A percentile compares a stretch with the other conserved stretches of the same genome.
These are phyloP conservation scores for Penicillium longicatenatum DNA, from an alignment of 495 filamentous ascomycete species.

Conservation along the genomic window DNA sequence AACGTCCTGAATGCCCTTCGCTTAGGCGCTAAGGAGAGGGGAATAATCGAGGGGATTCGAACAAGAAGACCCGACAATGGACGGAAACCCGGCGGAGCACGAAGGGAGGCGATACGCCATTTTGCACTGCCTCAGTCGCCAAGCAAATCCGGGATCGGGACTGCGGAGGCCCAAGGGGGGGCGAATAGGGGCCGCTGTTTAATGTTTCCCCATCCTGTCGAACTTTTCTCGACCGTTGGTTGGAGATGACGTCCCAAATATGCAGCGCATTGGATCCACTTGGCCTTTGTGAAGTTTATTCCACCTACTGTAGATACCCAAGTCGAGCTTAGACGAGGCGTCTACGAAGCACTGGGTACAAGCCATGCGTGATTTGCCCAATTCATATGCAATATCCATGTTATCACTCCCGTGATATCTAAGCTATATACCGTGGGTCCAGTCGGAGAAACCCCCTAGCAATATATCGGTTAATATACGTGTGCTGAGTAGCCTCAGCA, in stretches of 20 bases:
- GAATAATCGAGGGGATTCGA: neutral
- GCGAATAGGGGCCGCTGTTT: slow-evolving; percentile 3
- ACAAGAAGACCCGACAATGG: neutral
- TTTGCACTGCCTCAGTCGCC: slow-evolving; percentile 27
- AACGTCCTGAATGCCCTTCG: neutral
- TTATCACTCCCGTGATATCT: too few species aligned
- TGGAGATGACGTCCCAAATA: slow-evolving; percentile 12
- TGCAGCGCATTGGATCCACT: neutral
- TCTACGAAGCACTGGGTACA: neutral
- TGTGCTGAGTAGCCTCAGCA: neutral
- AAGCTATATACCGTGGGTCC: too few species aligned
- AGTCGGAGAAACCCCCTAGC: too few species aligned
- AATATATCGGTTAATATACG: too few species aligned
- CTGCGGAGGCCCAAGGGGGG: slow-evolving; percentile 5
- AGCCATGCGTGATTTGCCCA: neutral
- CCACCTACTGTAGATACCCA: neutral
- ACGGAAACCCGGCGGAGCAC: neutral
- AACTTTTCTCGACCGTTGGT: slow-evolving; percentile 4
- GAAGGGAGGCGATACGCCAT: neutral
- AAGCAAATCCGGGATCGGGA: slow-evolving; percentile 9
- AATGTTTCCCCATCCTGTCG: neutral
- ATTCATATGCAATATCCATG: neutral
- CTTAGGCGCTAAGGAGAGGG: neutral
- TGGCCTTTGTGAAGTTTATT: neutral
- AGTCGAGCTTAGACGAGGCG: neutral